Evolutionary conservation across 192 early-diverging fungal species (phyloP).

Genomic region (Linnemannia schmuckeri): DNA sequence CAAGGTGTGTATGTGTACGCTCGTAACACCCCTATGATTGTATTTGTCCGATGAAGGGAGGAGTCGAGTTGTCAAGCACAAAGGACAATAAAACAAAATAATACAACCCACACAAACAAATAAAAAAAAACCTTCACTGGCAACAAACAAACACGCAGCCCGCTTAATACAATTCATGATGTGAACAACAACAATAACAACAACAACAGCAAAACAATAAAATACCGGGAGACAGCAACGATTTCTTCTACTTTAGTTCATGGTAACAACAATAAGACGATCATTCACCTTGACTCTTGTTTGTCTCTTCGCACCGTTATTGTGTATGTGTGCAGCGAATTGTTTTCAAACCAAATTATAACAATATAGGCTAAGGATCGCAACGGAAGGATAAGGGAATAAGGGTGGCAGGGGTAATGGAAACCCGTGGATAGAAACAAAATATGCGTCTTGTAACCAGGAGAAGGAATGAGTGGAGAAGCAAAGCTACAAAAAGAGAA

Average conservation of each 20-base stretch:
- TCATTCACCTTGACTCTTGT: neutral
- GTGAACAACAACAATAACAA: neutral
- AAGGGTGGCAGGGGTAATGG: neutral
- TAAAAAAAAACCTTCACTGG: neutral
- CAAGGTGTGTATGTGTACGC: neutral
- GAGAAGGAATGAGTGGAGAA: neutral
- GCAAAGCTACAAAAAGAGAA: neutral
- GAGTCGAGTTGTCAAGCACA: neutral
- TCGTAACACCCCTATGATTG: neutral
- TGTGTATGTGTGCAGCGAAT: no score
- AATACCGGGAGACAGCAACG: neutral
- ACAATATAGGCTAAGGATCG: no score
- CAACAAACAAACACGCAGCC: conserved; percentile 6
- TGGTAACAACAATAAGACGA: neutral
- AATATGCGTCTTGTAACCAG: neutral
- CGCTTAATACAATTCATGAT: neutral
- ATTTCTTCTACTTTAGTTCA: neutral
- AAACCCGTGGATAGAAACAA: neutral
- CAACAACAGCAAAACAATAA: neutral
- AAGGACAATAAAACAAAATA: neutral
- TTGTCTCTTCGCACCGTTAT: neutral
- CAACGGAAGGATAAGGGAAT: neutral
- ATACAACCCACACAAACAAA: neutral
- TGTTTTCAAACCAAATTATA: no score
- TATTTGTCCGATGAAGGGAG: neutral